Evolutionary conservation across 164 flowering plant genomes (phyloP), one percentile per base, ranked within the genome.

Genomic region (Chimonanthus salicifolius): DNA sequence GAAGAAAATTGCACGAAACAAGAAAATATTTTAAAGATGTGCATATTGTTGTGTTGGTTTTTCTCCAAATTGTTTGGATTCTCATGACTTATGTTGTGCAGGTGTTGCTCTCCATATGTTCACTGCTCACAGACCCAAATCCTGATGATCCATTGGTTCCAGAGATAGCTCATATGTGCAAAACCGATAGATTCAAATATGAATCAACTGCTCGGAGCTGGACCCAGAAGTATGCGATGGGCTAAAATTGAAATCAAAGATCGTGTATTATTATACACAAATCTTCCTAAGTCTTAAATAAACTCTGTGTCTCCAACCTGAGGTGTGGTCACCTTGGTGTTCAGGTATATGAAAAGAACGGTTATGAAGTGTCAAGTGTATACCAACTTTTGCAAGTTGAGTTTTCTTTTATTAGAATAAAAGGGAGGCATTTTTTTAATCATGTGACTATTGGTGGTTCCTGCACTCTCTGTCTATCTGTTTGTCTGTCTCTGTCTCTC

Each of bases 171-270:
- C 80, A 77, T 63, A 77, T 77, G 74, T 77, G 70, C 74, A 77
- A 77, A 70, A 77, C 62, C 7, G 80, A 77, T 49, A 77, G 74
- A 58, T 33, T 47, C 60, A 77, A 77, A 65, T 77, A 77, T 18
- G 80, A 77, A 67, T 7, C 76, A 4, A 77, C 80, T 13, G 91
- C 91, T 49, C 83, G 90, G 48, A 81, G 81, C 84, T 88, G 91
- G 91, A 88, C 91, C 62, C 87, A 82, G 67, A 88, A 88, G 71
- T 85, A 87, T 76, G 92, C 89, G 71, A 84, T 84, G 85, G 82
- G 81, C 45, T 84, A 77, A 80, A 66, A 11, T 54, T 54, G 16
- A 54, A 11, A 11, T 54, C 16, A n/a, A 54, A 15, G 60, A 13
- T 54, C 60, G 16, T 54, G 5, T 54, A 54, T 13, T 54, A n/a